phyloP scores from a whole-genome alignment of 2,329 filamentous ascomycete species.

The Phaeosphaeria sp. region DNA sequence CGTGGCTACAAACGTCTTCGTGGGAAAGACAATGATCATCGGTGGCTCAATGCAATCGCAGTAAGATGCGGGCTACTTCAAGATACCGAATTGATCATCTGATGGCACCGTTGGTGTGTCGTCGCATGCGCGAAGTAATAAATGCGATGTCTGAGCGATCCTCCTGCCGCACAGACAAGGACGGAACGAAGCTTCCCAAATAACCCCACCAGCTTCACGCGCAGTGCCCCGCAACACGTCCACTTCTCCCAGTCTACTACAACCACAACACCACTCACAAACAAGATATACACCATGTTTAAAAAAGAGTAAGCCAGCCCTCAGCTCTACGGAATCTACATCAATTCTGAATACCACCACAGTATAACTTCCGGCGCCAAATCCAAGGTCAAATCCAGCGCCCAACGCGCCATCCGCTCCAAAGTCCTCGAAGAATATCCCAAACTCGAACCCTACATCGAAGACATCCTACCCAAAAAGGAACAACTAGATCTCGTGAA shows the following conservation, averaged over 20 bases:
- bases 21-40: not conserved
- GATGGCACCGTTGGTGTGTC: not conserved
- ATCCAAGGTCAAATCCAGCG: slow-evolving; percentile 97
- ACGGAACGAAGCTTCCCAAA: not conserved
- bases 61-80: not conserved
- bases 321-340: not conserved
- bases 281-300: slow-evolving; percentile 36
- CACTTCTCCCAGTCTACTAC: slow-evolving; percentile 1
- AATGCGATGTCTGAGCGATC: not conserved
- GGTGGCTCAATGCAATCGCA: not conserved
- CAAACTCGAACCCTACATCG: slow-evolving; percentile 83
- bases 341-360: slow-evolving; percentile 6
- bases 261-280: slow-evolving; percentile 1
- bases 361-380: slow-evolving; percentile 80
- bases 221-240: slow-evolving; percentile 8
- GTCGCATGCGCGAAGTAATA: slow-evolving; percentile 6
- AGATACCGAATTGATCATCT: not conserved
- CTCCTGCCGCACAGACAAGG: not conserved
- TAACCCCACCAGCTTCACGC: slow-evolving; percentile 4
- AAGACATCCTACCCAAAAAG: slow-evolving; percentile 95
- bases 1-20: too few species aligned
- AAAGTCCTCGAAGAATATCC: slow-evolving; percentile 87
- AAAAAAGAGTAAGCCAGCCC: slow-evolving; percentile 42
- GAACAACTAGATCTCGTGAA: slow-evolving; percentile 89
- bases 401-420: slow-evolving; percentile 83